Percentiles rank a stretch among this genome's conserved stretches.
phyloP scores from a whole-genome alignment of 2,329 filamentous ascomycete species.

The Ophiostoma populinum region DNA sequence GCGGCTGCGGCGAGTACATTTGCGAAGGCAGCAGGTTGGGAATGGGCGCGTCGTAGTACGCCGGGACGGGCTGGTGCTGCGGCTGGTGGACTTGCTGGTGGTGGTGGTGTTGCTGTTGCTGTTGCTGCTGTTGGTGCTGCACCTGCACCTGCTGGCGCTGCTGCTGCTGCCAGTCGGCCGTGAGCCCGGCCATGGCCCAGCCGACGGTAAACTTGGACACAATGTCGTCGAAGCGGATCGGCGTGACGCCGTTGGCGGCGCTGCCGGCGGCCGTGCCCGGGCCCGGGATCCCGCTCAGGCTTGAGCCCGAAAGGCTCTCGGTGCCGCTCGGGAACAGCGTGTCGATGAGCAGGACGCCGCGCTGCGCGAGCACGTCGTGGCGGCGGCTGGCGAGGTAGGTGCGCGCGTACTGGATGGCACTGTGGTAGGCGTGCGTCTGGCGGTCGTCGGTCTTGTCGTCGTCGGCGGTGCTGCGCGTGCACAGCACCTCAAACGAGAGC shows the following conservation, averaged over 20 bases:
- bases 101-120: background rate
- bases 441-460: background rate
- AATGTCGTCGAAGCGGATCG: constrained; percentile 9
- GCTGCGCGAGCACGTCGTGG: constrained; percentile 12
- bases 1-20: too few relatives aligned
- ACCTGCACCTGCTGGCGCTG: constrained; percentile 1
- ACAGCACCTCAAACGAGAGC: constrained; percentile 13
- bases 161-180: constrained; percentile 6
- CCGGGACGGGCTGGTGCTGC: background rate
- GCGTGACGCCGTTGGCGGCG: background rate
- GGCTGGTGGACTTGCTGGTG: background rate
- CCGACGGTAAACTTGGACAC: constrained; percentile 9
- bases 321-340: constrained; percentile 7
- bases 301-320: background rate
- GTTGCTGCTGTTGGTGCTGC: constrained; percentile 2
- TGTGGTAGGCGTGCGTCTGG: constrained; percentile 5
- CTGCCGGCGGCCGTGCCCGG: background rate
- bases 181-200: constrained; percentile 10
- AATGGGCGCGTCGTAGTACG: background rate
- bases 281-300: background rate
- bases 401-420: constrained; percentile 9
- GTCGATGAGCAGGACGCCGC: constrained; percentile 12
- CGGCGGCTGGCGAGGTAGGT: constrained; percentile 9
- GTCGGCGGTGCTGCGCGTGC: background rate
- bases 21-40: constrained; percentile 1